Conservation (phyloP, 345 rosid genomes). For the Draba incana region DNA sequence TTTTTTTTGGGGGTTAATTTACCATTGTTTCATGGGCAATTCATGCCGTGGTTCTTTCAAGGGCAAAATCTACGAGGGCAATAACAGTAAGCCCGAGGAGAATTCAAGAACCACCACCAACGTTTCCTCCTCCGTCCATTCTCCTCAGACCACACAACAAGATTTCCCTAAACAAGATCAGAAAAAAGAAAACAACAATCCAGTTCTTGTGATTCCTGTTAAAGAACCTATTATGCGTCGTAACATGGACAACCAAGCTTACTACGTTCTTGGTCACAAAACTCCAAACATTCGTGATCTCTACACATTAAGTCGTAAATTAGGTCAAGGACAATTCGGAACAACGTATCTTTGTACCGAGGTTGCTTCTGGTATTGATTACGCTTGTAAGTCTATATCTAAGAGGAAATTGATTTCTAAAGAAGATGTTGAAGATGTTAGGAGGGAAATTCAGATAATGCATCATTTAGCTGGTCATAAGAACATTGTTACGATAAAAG, state of each 20-base stretch:
- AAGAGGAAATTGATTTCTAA: constrained; percentile 92
- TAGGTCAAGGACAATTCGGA: constrained; percentile 99
- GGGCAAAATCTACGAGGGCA: constrained; percentile 78
- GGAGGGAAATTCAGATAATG: constrained; percentile 99
- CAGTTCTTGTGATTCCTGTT: constrained; percentile 48
- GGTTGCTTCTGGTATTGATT: constrained; percentile 59
- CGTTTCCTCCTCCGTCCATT: constrained; percentile 52
- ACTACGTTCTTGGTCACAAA: constrained; percentile 86
- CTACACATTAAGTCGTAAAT: constrained; percentile 75
- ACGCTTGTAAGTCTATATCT: constrained; percentile 94
- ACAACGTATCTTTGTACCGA: constrained; percentile 88
- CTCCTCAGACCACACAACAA: constrained; percentile 49
- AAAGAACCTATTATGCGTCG: constrained; percentile 58
- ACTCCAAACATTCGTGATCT: constrained; percentile 87
- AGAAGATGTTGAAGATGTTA: constrained; percentile 94
- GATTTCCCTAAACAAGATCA: constrained; percentile 46
- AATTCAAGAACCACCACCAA: constrained; percentile 46
- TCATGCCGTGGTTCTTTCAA: constrained; percentile 94
- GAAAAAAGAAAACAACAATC: constrained; percentile 40
- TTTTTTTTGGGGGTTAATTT: background rate
- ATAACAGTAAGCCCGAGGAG: constrained; percentile 64
- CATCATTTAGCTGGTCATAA: constrained; percentile 98
- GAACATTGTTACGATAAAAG: constrained; percentile 91
- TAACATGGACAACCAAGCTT: constrained; percentile 65
- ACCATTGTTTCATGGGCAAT: constrained; percentile 95